Evolutionary conservation across 1,139 yeast species (phyloP).

Genomic region (Torulaspora globosa): DNA sequence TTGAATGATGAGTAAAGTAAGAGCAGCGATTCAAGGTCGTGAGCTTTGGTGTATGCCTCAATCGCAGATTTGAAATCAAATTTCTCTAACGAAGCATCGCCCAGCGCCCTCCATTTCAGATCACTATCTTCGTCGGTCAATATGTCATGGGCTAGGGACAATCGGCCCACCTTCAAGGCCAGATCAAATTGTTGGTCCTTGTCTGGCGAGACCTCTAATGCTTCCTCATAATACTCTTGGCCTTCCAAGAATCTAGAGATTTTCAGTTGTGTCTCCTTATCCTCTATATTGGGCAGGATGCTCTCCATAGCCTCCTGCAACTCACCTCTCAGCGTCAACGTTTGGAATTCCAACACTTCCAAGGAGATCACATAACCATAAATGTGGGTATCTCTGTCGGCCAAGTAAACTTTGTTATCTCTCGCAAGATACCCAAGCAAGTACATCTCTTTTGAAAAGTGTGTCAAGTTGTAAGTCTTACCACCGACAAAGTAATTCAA

Average conservation of each 20-base stretch:
- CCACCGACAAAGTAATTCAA: conserved; percentile 94
- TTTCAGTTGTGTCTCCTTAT: conserved; percentile 69
- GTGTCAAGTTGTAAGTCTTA: conserved; percentile 85
- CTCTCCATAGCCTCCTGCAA: conserved; percentile 65
- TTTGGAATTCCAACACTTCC: conserved; percentile 88
- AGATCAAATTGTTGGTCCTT: conserved; percentile 82
- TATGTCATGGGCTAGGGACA: conserved; percentile 68
- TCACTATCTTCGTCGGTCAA: conserved; percentile 54
- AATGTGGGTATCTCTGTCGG: conserved; percentile 85
- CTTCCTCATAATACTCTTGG: conserved; percentile 81
- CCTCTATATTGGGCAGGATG: conserved; percentile 57
- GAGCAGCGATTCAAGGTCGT: conserved; percentile 77
- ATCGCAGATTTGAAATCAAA: conserved; percentile 84
- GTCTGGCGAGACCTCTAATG: conserved; percentile 77
- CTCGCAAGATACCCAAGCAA: conserved; percentile 85
- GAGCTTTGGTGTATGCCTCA: conserved; percentile 72
- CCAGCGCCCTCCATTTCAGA: conserved; percentile 86
- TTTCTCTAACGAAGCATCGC: conserved; percentile 73
- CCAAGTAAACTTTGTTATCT: conserved; percentile 82
- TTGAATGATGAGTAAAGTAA: conserved; percentile 81
- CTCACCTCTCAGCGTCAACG: conserved; percentile 92
- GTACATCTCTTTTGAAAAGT: conserved; percentile 84
- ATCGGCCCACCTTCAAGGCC: conserved; percentile 64
- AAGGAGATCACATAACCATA: conserved; percentile 78
- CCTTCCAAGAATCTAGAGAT: conserved; percentile 91